These are phyloP conservation scores for Kwoniella bestiolae DNA, from an alignment of 768 basidiomycete species.

Conservation along the genomic window DNA sequence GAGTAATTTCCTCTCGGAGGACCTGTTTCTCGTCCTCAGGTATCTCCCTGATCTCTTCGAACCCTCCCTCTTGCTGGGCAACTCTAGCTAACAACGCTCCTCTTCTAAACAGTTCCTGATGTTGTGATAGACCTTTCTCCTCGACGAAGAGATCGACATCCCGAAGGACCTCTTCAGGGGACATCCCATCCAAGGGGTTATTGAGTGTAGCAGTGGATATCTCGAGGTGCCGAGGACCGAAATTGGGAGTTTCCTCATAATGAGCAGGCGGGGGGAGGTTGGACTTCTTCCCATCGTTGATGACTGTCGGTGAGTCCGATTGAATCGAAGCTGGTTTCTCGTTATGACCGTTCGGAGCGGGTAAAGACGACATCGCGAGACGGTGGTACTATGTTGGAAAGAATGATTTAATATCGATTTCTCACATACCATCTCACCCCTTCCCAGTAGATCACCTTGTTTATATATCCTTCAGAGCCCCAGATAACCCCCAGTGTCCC, in stretches of 20 bases:
- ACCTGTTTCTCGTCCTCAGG: constrained; percentile 13
- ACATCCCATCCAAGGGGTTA: constrained; percentile 18
- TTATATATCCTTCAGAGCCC: neutral
- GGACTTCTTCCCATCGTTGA: constrained; percentile 9
- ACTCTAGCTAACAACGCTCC: constrained; percentile 18
- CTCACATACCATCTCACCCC: too few relatives aligned
- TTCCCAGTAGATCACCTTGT: too few relatives aligned
- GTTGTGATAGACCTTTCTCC: constrained; percentile 7
- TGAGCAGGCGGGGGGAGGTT: neutral
- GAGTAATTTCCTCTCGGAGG: constrained; percentile 12
- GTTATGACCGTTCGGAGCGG: neutral
- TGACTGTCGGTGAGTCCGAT: neutral
- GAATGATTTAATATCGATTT: neutral
- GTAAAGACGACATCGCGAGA: neutral
- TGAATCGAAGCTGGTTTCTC: constrained; percentile 6
- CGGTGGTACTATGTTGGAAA: neutral
- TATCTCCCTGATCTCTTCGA: constrained; percentile 15
- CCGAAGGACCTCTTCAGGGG: constrained; percentile 8
- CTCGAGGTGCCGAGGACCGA: constrained; percentile 6
- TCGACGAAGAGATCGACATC: constrained; percentile 14
- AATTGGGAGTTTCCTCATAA: constrained; percentile 14
- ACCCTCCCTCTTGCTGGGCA: neutral
- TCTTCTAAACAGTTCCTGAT: constrained; percentile 6
- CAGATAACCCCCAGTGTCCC: neutral
- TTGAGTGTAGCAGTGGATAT: constrained; percentile 9